Conservation (phyloP, 1,139 yeast genomes). For the Yarrowia galli region DNA sequence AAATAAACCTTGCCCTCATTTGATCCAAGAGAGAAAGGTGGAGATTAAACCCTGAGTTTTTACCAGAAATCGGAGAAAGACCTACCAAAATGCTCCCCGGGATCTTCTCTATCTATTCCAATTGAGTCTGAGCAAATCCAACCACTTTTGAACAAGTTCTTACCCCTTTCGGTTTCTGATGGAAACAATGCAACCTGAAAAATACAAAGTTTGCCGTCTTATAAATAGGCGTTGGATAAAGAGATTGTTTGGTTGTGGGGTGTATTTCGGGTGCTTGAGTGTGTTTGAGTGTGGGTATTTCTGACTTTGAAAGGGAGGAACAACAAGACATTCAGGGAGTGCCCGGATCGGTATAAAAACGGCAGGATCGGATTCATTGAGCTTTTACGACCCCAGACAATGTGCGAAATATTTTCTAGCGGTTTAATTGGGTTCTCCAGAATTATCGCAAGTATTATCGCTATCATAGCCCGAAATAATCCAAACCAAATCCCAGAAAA, state of each 20-base stretch:
- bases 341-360: too few relatives aligned
- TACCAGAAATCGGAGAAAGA: background rate
- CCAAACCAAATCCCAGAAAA: background rate
- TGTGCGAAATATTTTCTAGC: background rate
- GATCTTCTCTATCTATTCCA: background rate
- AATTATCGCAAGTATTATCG: too few relatives aligned
- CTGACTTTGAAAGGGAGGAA: too few relatives aligned
- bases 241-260: background rate
- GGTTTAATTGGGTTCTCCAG: background rate
- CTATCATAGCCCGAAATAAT: too few relatives aligned
- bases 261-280: background rate
- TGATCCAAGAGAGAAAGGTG: background rate
- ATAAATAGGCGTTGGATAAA: background rate
- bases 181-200: conserved; percentile 7
- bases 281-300: too few relatives aligned
- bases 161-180: background rate
- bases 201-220: background rate
- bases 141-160: too few relatives aligned
- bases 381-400: background rate
- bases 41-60: background rate
- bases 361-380: too few relatives aligned
- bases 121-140: too few relatives aligned
- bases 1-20: background rate
- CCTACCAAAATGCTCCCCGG: background rate
- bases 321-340: too few relatives aligned